Conservation (phyloP, 768 basidiomycete species). For the Mycena amicta region DNA sequence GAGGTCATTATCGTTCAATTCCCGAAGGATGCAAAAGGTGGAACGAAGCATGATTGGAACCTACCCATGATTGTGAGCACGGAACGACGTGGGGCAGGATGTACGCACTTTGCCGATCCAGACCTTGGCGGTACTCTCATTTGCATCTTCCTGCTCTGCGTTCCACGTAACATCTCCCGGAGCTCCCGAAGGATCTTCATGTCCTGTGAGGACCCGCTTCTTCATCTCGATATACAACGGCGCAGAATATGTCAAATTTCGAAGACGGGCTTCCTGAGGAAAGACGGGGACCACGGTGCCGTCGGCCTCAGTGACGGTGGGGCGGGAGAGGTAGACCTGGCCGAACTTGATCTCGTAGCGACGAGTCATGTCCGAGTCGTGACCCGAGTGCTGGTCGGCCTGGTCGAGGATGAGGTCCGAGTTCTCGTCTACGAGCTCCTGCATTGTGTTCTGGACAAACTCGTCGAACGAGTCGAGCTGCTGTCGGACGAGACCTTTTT, state of each 20-base stretch:
- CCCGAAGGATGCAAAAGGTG: constrained; percentile 90
- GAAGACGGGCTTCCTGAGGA: constrained; percentile 92
- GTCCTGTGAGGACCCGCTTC: constrained; percentile 79
- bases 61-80: neutral
- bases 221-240: constrained; percentile 95
- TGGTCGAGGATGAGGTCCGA: constrained; percentile 95
- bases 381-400: constrained; percentile 93
- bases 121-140: constrained; percentile 73
- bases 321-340: constrained; percentile 95
- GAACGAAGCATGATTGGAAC: constrained; percentile 94
- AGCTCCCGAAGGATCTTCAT: constrained; percentile 78
- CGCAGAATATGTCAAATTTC: constrained; percentile 95
- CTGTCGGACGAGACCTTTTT: constrained; percentile 96
- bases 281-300: constrained; percentile 92
- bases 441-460: constrained; percentile 99
- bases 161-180: constrained; percentile 84
- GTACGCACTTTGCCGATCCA: constrained; percentile 88
- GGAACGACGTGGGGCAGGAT: neutral
- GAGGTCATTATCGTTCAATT: constrained; percentile 75
- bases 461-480: constrained; percentile 98
- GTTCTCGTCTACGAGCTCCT: constrained; percentile 97
- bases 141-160: constrained; percentile 65
- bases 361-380: constrained; percentile 75
- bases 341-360: constrained; percentile 98
- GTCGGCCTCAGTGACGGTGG: constrained; percentile 94